A percentile compares a stretch with the other conserved stretches of the same genome.
Evolutionary conservation across 441 rosid species (phyloP).

Genomic region (Populus hybrid): DNA sequence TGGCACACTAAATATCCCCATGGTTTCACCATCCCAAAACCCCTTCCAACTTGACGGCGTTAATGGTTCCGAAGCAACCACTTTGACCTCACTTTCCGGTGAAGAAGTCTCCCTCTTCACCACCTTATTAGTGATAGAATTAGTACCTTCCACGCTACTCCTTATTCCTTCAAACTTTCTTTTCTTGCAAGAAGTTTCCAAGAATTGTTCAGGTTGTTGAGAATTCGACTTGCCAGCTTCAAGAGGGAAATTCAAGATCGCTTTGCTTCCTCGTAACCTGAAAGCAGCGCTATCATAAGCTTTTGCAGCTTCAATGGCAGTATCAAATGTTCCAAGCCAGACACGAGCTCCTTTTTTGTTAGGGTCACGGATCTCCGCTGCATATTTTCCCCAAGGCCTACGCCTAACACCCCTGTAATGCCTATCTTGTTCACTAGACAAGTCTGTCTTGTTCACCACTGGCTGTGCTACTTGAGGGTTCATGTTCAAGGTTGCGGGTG

Average conservation of each 20-base stretch:
- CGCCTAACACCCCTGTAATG: conserved; percentile 92
- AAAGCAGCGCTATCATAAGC: conserved; percentile 84
- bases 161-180: conserved; percentile 39
- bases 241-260: conserved; percentile 74
- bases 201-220: neutral
- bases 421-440: conserved; percentile 20
- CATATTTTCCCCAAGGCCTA: conserved; percentile 96
- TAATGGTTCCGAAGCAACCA: conserved; percentile 38
- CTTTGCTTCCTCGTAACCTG: conserved; percentile 66
- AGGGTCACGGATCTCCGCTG: conserved; percentile 94
- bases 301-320: conserved; percentile 67
- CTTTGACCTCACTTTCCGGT: conserved; percentile 13
- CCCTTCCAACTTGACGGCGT: conserved; percentile 87
- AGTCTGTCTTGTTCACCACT: neutral
- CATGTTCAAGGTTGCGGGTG: conserved; percentile 17
- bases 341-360: conserved; percentile 83
- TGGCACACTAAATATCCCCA: conserved; percentile 62
- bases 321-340: conserved; percentile 91
- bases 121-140: conserved; percentile 21
- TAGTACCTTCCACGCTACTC: neutral
- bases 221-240: conserved; percentile 37
- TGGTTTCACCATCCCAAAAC: conserved; percentile 61
- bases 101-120: conserved; percentile 36
- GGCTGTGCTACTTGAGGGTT: conserved; percentile 1
- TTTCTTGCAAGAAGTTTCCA: conserved; percentile 22